Evolutionary conservation across 2,329 filamentous ascomycete genomes (phyloP).

Genomic region (Raffaelea arxii): DNA sequence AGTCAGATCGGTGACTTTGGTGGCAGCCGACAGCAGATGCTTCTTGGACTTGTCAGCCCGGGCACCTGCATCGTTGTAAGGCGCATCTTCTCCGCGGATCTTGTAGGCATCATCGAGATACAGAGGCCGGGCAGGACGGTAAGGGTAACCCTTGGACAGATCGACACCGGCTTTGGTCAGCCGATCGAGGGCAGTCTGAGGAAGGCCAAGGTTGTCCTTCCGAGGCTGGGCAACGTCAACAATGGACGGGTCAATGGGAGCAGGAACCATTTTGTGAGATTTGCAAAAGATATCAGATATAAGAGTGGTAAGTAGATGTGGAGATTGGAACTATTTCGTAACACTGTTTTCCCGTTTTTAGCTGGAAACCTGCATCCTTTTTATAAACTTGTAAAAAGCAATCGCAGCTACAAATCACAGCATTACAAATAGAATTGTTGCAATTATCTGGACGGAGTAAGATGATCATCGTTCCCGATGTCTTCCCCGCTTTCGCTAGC

Average conservation of each 20-base stretch:
- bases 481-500: too few relatives aligned
- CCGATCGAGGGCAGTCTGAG: constrained; percentile 43
- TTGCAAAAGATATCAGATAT: too few relatives aligned
- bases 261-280: constrained; percentile 33
- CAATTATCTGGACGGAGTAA: too few relatives aligned
- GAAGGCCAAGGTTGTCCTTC: constrained; percentile 56
- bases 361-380: too few relatives aligned
- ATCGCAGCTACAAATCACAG: too few relatives aligned
- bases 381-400: too few relatives aligned
- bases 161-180: constrained; percentile 61
- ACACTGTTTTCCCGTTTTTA: too few relatives aligned
- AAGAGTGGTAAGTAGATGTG: background rate
- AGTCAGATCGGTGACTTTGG: constrained; percentile 53
- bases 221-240: constrained; percentile 51
- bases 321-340: too few relatives aligned
- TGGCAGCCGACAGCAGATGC: constrained; percentile 48
- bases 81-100: constrained; percentile 47
- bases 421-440: too few relatives aligned
- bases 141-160: constrained; percentile 60
- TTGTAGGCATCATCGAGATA: constrained; percentile 61
- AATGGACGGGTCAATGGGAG: constrained; percentile 52
- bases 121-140: constrained; percentile 55
- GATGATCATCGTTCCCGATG: too few relatives aligned
- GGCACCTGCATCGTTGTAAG: constrained; percentile 50
- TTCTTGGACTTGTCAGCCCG: constrained; percentile 58